Conservation (phyloP, 2,329 filamentous ascomycete species). For the Lasiodiplodia sp. region DNA sequence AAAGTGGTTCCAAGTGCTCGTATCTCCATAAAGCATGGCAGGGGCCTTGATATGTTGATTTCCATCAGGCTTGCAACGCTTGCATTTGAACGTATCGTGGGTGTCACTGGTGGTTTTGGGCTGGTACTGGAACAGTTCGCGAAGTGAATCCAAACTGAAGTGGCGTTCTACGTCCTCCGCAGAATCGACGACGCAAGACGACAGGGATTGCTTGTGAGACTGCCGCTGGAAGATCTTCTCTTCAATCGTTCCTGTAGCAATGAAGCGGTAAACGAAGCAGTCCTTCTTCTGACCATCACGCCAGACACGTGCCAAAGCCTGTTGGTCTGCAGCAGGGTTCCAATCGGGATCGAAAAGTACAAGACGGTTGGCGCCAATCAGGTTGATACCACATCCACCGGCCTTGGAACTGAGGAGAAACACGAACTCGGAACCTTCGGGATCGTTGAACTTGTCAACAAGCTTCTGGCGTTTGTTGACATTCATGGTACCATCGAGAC, state of each 20-base stretch:
- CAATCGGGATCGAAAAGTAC: constrained; percentile 94
- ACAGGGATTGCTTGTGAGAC: constrained; percentile 96
- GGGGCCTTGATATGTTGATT: constrained; percentile 88
- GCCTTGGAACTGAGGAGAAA: constrained; percentile 98
- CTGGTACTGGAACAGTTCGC: constrained; percentile 94
- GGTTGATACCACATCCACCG: constrained; percentile 93
- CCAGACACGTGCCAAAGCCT: constrained; percentile 96
- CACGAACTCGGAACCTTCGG: constrained; percentile 86
- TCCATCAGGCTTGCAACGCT: constrained; percentile 84
- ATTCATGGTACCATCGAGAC: constrained; percentile 96
- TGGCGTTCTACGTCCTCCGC: constrained; percentile 97
- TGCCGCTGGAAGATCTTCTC: constrained; percentile 99
- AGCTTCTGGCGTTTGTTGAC: constrained; percentile 97
- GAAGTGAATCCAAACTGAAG: constrained; percentile 88
- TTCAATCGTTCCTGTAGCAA: constrained; percentile 95
- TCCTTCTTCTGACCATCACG: constrained; percentile 99
- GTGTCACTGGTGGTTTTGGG: constrained; percentile 87
- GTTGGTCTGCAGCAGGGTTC: constrained; percentile 98
- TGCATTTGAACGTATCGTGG: constrained; percentile 98
- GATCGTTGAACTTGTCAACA: constrained; percentile 97
- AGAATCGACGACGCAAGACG: constrained; percentile 94
- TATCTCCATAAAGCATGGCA: constrained; percentile 96
- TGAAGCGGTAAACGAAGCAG: constrained; percentile 99
- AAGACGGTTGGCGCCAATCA: constrained; percentile 92
- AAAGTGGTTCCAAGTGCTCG: constrained; percentile 99